Conservation (phyloP, 2,329 filamentous ascomycete genomes). For the Biscogniauxia marginata region DNA sequence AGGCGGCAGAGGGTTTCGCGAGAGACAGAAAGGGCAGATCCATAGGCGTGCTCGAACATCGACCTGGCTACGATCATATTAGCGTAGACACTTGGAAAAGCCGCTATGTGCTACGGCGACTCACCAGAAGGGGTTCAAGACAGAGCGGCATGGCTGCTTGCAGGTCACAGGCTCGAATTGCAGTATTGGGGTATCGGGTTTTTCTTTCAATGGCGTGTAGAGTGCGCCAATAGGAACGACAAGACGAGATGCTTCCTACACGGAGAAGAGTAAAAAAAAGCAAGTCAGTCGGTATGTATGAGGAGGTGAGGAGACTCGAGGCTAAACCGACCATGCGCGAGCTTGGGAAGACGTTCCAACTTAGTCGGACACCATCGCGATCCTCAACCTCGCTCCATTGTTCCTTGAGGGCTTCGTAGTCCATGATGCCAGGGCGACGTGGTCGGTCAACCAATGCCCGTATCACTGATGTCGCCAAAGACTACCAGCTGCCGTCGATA, state of each 20-base stretch:
- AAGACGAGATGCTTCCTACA: constrained; percentile 84
- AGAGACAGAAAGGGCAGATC: constrained; percentile 88
- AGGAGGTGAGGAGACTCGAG: constrained; percentile 9
- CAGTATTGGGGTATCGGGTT: constrained; percentile 81
- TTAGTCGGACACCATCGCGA: constrained; percentile 89
- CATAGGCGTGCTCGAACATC: constrained; percentile 80
- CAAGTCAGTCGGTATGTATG: constrained; percentile 28
- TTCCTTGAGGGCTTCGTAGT: constrained; percentile 91
- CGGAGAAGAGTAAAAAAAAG: constrained; percentile 10
- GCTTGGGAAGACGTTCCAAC: constrained; percentile 98
- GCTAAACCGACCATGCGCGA: constrained; percentile 77
- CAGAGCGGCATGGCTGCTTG: constrained; percentile 92
- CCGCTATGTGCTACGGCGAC: constrained; percentile 24
- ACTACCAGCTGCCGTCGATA: constrained; percentile 4
- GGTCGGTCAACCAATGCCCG: constrained; percentile 9
- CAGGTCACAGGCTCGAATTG: constrained; percentile 97
- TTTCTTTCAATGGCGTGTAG: constrained; percentile 95
- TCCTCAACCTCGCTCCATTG: constrained; percentile 97
- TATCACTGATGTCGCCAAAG: constrained; percentile 4
- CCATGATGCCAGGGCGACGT: constrained; percentile 55
- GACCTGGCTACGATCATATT: constrained; percentile 61
- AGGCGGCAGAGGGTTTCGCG: constrained; percentile 76
- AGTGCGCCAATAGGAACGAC: constrained; percentile 95
- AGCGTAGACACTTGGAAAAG: neutral
- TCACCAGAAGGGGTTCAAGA: constrained; percentile 96